Conservation (phyloP, 2,329 filamentous ascomycete species). For the Fusarium denticulatum region DNA sequence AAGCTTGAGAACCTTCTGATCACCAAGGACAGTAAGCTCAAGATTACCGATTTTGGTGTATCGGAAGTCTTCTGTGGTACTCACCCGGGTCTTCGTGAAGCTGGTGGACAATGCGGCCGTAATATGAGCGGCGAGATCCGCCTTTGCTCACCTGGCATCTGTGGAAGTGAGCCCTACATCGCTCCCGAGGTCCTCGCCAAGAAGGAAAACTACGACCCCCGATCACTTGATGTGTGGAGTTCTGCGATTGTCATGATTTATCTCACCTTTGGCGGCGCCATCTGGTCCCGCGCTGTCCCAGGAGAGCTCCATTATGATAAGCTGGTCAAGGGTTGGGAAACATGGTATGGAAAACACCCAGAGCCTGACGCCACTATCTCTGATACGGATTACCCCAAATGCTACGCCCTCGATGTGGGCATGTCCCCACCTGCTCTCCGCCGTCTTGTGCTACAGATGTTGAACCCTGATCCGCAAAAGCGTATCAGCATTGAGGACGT, state of each 20-base stretch:
- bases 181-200: conserved; percentile 84
- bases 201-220: conserved; percentile 73
- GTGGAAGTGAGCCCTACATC: conserved; percentile 87
- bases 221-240: conserved; percentile 86
- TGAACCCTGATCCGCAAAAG: conserved; percentile 78
- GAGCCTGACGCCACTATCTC: conserved; percentile 52
- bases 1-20: conserved; percentile 89
- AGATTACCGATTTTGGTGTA: conserved; percentile 92
- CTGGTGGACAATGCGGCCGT: conserved; percentile 77
- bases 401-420: conserved; percentile 70
- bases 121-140: conserved; percentile 76
- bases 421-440: conserved; percentile 75
- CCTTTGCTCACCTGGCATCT: conserved; percentile 80
- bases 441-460: conserved; percentile 80
- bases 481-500: conserved; percentile 77
- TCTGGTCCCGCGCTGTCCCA: conserved; percentile 76
- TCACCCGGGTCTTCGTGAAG: conserved; percentile 79
- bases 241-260: conserved; percentile 85
- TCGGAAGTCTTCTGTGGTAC: conserved; percentile 86
- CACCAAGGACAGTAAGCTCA: conserved; percentile 81
- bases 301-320: conserved; percentile 69
- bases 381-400: conserved; percentile 73
- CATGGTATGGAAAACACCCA: conserved; percentile 68
- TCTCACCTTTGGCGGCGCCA: conserved; percentile 75
- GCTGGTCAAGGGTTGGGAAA: conserved; percentile 74